Evolutionary conservation across 495 filamentous ascomycete species (phyloP), one percentile per base, ranked within the genome.

Genomic region (Astrothelium subdiscretum): DNA sequence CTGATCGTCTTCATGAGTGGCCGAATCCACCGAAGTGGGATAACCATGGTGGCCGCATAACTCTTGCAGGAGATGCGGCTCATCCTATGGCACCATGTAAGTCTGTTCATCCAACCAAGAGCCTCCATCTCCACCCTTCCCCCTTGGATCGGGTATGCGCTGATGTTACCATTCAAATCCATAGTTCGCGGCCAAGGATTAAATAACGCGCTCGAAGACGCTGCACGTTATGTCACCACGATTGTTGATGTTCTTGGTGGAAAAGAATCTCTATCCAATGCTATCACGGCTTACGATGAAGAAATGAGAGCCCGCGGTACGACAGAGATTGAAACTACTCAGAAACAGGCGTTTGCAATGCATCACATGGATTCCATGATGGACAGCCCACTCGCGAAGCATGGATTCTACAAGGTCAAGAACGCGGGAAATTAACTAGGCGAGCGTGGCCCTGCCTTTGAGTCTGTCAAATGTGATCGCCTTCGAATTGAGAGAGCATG

Each of bases 11-110:
- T 3, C 26, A 54, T 11, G n/a, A 54, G 5, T 54, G 48, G 48
- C 48, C 48, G 15, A 54, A 54, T 20, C 48, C 48, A 26, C 48
- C 48, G 8, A 54, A 54, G 29, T 59, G 54, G 62, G 13, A 63
- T 13, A 59, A 59, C 20, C 31, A 31, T 29, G 54, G 57, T n/a
- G 54, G 62, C 15, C 40, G 44, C 12, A 31, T 48, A 26, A 63
- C 57, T n/a, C 29, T 63, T n/a, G 54, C 54, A 22, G 62, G 62
- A 13, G 62, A 59, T 20, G 54, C 54, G 3, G 62, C 62, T 1
- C 62, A 63, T 59, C 40, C 24, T 5, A 59, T 63, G 54, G 18
- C 59, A 26, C 62, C 62, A 18, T 58, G 48, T 54, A 54, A 26
- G 48, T 29, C 20, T 12, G 13, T 48, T 2, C 5, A 48, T 12